Evolutionary conservation across 148 eudicot species (phyloP).

Genomic region (Hydrangea macrophylla): DNA sequence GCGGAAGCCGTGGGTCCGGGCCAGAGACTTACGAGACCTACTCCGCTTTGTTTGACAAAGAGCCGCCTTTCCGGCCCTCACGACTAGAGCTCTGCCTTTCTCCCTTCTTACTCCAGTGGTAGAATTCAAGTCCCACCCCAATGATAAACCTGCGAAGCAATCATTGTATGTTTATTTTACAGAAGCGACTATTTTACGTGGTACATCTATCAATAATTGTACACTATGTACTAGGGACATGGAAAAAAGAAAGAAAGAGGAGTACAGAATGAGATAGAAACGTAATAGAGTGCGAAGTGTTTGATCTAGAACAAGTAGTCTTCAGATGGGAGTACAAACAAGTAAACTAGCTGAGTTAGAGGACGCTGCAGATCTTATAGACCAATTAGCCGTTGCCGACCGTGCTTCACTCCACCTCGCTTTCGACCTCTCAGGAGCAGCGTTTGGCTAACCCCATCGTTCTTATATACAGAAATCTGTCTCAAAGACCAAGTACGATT

Average conservation of each 20-base stretch:
- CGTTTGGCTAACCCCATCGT: too few species aligned
- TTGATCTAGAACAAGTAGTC: neutral
- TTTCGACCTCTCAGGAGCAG: too few species aligned
- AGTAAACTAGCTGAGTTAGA: too few species aligned
- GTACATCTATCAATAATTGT: neutral
- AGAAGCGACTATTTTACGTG: neutral
- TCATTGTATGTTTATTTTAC: neutral
- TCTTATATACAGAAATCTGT: too few species aligned
- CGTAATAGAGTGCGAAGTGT: neutral
- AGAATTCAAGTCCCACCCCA: slow-evolving; percentile 51
- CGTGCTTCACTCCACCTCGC: too few species aligned
- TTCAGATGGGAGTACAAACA: too few species aligned
- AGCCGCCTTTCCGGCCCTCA: slow-evolving; percentile 55
- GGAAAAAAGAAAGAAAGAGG: neutral
- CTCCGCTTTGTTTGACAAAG: slow-evolving; percentile 87
- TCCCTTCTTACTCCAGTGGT: slow-evolving; percentile 21
- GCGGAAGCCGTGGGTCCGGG: slow-evolving; percentile 77
- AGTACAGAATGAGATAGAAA: neutral
- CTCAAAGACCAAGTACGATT: too few species aligned
- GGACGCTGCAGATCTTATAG: too few species aligned
- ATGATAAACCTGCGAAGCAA: slow-evolving; percentile 52
- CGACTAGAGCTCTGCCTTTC: slow-evolving; percentile 58
- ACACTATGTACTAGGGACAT: neutral
- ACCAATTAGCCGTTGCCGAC: too few species aligned
- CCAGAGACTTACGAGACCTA: slow-evolving; percentile 77